A percentile compares a stretch with the other conserved stretches of the same genome.
Evolutionary conservation across 225 moss, liverwort and hornwort species (phyloP).

Genomic region (Pseudoscleropodium purum): DNA sequence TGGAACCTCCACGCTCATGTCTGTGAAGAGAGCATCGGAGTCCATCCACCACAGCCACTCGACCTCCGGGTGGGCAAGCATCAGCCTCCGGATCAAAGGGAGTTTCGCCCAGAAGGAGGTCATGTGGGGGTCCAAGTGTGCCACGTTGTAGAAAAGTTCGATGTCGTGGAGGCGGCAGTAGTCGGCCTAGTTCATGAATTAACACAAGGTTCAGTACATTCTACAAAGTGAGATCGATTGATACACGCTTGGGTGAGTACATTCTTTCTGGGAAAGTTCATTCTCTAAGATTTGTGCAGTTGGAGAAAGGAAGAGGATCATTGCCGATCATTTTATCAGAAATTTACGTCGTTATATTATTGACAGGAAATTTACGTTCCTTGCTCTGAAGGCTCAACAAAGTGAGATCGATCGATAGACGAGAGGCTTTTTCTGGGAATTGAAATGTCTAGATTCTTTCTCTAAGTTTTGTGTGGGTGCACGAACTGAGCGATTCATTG

Average conservation of each 20-base stretch:
- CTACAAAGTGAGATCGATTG: neutral
- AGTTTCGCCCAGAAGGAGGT: conserved; percentile 32
- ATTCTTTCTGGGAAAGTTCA: neutral
- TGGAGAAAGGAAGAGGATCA: neutral
- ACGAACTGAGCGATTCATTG: neutral
- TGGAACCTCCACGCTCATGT: conserved; percentile 14
- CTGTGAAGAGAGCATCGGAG: conserved; percentile 35
- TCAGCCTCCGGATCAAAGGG: neutral
- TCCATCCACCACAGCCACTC: conserved; percentile 58
- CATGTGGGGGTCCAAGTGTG: conserved; percentile 19
- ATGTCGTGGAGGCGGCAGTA: conserved; percentile 29
- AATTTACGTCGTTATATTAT: neutral
- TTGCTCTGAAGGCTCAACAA: no score
- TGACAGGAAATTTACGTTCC: neutral
- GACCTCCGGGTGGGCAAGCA: conserved; percentile 22
- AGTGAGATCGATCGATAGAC: neutral
- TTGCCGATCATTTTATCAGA: neutral
- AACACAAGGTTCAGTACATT: neutral
- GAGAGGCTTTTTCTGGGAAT: neutral
- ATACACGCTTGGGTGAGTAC: neutral
- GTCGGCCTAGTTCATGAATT: neutral
- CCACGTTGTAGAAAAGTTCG: conserved; percentile 30
- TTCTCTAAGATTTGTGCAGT: neutral
- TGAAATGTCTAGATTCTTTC: neutral
- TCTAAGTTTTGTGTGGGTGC: no score